Conservation (phyloP, 2,329 filamentous ascomycete species). For the Karstenula rhodostoma region DNA sequence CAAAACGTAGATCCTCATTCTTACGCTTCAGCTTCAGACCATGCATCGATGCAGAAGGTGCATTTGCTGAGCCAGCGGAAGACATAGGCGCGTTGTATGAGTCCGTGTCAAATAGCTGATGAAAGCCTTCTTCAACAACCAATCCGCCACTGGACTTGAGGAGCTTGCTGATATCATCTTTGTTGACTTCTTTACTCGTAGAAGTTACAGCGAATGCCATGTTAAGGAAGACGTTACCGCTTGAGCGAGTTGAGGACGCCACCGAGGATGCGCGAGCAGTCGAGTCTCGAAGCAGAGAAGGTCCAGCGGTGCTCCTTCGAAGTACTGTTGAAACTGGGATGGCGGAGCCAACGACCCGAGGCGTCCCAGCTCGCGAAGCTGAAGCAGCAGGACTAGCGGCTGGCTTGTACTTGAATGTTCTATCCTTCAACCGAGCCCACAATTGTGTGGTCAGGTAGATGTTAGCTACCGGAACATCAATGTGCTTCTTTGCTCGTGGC, state of each 20-base stretch:
- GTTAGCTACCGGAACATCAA: slow-evolving; percentile 51
- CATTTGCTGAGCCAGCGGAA: slow-evolving; percentile 25
- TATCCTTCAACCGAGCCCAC: slow-evolving; percentile 52
- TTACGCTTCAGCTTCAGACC: slow-evolving; percentile 63
- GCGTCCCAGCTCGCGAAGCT: slow-evolving; percentile 34
- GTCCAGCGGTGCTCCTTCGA: slow-evolving; percentile 48
- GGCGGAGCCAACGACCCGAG: slow-evolving; percentile 41
- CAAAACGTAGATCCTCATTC: slow-evolving; percentile 72
- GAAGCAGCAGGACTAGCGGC: slow-evolving; percentile 27
- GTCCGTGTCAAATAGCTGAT: slow-evolving; percentile 74
- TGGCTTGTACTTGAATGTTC: slow-evolving; percentile 43
- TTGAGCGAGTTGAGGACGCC: slow-evolving; percentile 34
- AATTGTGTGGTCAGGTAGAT: slow-evolving; percentile 56
- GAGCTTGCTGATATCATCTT: slow-evolving; percentile 64
- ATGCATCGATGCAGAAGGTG: slow-evolving; percentile 24
- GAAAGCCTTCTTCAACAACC: slow-evolving; percentile 78
- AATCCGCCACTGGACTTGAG: slow-evolving; percentile 77
- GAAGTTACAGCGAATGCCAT: slow-evolving; percentile 93
- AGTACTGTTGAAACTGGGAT: slow-evolving; percentile 60
- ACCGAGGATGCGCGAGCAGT: slow-evolving; percentile 39
- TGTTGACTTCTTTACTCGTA: slow-evolving; percentile 60
- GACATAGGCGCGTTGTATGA: slow-evolving; percentile 28
- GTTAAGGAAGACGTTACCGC: slow-evolving; percentile 69
- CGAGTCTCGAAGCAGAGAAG: slow-evolving; percentile 37
- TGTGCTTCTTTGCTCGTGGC: slow-evolving; percentile 27